phyloP scores from a whole-genome alignment of 805 yeast species.

The Tetrapisispora arboricola region DNA sequence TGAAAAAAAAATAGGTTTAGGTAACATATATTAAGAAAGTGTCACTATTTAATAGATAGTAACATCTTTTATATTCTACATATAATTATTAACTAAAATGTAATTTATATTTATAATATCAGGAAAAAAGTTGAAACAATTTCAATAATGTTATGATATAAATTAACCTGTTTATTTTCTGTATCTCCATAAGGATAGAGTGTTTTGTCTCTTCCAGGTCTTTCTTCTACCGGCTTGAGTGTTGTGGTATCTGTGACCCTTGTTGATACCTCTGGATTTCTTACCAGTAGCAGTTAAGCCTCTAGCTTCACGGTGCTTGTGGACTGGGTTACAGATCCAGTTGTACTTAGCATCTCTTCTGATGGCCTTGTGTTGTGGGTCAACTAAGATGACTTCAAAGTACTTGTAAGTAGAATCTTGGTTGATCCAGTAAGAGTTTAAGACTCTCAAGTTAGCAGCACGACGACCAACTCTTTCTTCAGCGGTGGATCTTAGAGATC shows the following conservation, averaged over 20 bases:
- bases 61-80: not conserved
- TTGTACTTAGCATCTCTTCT: slow-evolving; percentile 97
- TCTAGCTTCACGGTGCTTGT: slow-evolving; percentile 99
- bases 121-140: not conserved
- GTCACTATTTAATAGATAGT: not conserved
- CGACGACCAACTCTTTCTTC: slow-evolving; percentile 99
- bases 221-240: slow-evolving; percentile 97
- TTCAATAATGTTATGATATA: not conserved
- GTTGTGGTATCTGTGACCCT: slow-evolving; percentile 99
- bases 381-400: slow-evolving; percentile 95
- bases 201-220: slow-evolving; percentile 99
- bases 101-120: slow-evolving; percentile 1
- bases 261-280: slow-evolving; percentile 99
- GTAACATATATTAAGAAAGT: not conserved
- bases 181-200: slow-evolving; percentile 99
- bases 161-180: slow-evolving; percentile 49
- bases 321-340: slow-evolving; percentile 99
- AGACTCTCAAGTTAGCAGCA: slow-evolving; percentile 97
- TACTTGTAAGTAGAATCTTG: slow-evolving; percentile 99
- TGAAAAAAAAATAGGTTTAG: slow-evolving; percentile 1
- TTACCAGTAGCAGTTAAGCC: slow-evolving; percentile 97
- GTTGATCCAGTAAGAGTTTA: slow-evolving; percentile 99
- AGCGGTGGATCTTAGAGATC: slow-evolving; percentile 94
- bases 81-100: not conserved
- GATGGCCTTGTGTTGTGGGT: slow-evolving; percentile 97